Evolutionary conservation across 495 filamentous ascomycete genomes (phyloP).

Genomic region (Daldinia vernicosa): DNA sequence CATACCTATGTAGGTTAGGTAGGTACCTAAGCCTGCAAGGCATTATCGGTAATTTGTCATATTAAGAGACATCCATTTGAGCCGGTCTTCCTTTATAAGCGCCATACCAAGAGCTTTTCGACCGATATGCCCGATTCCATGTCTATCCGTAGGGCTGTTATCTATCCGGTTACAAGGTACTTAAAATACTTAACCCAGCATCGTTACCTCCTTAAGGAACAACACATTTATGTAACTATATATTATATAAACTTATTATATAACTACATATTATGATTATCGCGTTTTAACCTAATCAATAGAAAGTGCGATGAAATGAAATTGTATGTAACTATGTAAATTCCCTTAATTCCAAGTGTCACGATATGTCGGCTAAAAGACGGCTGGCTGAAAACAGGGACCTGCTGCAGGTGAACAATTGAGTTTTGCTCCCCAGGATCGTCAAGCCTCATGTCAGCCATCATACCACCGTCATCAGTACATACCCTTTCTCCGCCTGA

Average conservation of each 20-base stretch:
- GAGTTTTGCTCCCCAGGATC: constrained; percentile 6
- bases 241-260: too few species aligned
- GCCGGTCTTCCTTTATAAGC: not conserved
- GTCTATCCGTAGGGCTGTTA: not conserved
- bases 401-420: not conserved
- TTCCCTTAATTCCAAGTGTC: not conserved
- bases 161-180: not conserved
- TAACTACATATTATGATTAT: not conserved
- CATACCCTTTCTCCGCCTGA: not conserved
- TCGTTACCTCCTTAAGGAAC: not conserved
- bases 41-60: constrained; percentile 15
- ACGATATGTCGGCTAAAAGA: constrained; percentile 13
- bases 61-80: not conserved
- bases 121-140: constrained; percentile 3
- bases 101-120: not conserved
- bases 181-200: too few species aligned
- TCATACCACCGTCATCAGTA: constrained; percentile 5
- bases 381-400: constrained; percentile 31
- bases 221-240: not conserved
- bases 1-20: not conserved
- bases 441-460: constrained; percentile 1
- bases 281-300: too few species aligned
- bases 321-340: not conserved
- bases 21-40: constrained; percentile 9
- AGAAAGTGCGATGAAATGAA: not conserved